Evolutionary conservation across 2,329 filamentous ascomycete genomes (phyloP), one percentile per base, ranked within the genome.

Genomic region (Neofusicoccum cordaticola): DNA sequence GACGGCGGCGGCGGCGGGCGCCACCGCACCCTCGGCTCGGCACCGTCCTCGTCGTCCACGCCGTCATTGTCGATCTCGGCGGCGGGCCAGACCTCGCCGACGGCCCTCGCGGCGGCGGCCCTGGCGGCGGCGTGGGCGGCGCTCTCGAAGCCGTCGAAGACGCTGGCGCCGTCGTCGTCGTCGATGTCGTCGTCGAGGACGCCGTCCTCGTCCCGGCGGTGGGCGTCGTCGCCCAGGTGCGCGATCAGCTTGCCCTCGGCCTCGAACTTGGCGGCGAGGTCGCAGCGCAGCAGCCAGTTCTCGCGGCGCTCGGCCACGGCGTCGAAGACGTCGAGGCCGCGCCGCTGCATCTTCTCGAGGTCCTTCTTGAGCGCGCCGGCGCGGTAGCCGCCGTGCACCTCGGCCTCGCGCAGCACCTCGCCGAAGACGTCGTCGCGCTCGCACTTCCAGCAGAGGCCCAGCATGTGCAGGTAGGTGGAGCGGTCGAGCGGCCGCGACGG

Each of bases 361-460:
- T 62, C 58, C 58, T 62, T 62, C 8, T 41, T 4, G 17, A 62
- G 34, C 12, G 58, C 17, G 13, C 22, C 34, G 12, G 34, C 22
- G 31, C 52, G 51, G 17, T 57, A 57, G 8, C 62, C 62, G 17
- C 4, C 52, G 12, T 31, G 19, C 34, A 8, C 42, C 9, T 37
- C 41, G 13, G 63, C 63, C 53, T 65, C 56, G 35, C 8, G 17
- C 3, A 65, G 22, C 9, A 65, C 47, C 19, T 37, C 13, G 13
- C n/a, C 56, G 27, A 60, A 58, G 2, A 39, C 53, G 56, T 58
- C 56, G 3, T 12, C 19, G 19, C 42, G 44, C n/a, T 22, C 47
- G 63, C 63, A 65, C 13, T 15, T 15, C 35, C 39, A 51, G 56
- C 63, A 65, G 3, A 65, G 63, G 22, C 47, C 63, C 34, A 65